phyloP scores from a whole-genome alignment of 805 yeast genomes.

The Metschnikowia cubensis region DNA sequence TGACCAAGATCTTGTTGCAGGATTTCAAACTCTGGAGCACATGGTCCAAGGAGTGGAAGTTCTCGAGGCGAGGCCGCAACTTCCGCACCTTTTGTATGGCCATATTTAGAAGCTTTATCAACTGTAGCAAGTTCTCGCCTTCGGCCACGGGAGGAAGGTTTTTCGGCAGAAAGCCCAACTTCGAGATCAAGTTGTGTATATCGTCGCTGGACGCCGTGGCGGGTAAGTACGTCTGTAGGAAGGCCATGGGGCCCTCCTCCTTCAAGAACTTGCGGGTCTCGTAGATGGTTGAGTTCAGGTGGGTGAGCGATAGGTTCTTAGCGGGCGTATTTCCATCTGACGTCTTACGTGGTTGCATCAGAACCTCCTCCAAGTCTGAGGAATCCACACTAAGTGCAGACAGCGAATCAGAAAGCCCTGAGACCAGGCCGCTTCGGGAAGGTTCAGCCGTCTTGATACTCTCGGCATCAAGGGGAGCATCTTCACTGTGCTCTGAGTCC shows the following conservation, averaged over 20 bases:
- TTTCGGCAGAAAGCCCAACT: constrained; percentile 57
- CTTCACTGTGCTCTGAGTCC: not conserved
- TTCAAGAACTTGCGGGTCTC: constrained; percentile 48
- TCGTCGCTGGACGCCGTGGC: constrained; percentile 56
- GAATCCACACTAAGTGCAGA: constrained; percentile 6
- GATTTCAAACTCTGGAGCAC: constrained; percentile 36
- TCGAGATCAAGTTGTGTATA: constrained; percentile 50
- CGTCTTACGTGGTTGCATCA: not conserved
- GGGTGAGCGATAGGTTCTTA: not conserved
- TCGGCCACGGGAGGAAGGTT: constrained; percentile 29
- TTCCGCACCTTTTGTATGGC: constrained; percentile 62
- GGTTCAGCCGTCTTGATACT: too few relatives aligned
- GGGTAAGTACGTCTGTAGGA: constrained; percentile 60
- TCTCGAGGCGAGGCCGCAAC: constrained; percentile 51
- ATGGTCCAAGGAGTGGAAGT: constrained; percentile 56
- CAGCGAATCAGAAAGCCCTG: constrained; percentile 4
- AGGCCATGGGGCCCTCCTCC: constrained; percentile 53
- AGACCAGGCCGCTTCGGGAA: not conserved
- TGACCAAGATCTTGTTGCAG: constrained; percentile 53
- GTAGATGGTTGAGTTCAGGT: constrained; percentile 6
- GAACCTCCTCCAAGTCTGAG: constrained; percentile 13
- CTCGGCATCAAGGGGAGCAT: not conserved
- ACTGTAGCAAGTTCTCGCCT: constrained; percentile 42
- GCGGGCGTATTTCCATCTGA: not conserved
- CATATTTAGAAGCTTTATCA: constrained; percentile 51